These are phyloP conservation scores for Gossypium bickii DNA, from an alignment of 345 rosid species.

Conservation along the genomic window DNA sequence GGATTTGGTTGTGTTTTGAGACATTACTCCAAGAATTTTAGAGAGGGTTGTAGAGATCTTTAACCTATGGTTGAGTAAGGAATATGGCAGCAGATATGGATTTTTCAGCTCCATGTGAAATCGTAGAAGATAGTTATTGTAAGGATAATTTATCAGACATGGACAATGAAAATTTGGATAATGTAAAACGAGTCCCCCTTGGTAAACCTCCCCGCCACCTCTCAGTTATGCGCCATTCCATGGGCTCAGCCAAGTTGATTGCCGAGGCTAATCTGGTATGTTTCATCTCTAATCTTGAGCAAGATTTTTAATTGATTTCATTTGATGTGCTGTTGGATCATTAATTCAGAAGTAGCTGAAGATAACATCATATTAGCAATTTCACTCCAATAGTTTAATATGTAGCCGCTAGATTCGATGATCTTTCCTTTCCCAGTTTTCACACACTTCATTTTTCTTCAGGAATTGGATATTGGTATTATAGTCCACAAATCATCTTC, in stretches of 20 bases:
- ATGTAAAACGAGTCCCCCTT: constrained; percentile 35
- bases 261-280: constrained; percentile 51
- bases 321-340: neutral
- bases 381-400: neutral
- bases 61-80: constrained; percentile 39
- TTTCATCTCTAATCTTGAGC: neutral
- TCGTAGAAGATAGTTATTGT: constrained; percentile 45
- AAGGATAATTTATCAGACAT: constrained; percentile 33
- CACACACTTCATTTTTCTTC: constrained; percentile 13
- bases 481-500: constrained; percentile 44
- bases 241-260: constrained; percentile 43
- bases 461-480: constrained; percentile 62
- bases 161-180: constrained; percentile 46
- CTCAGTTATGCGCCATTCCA: constrained; percentile 39
- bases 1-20: neutral
- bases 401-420: neutral
- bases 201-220: constrained; percentile 79
- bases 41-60: constrained; percentile 10
- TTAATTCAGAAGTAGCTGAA: neutral
- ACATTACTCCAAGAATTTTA: neutral
- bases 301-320: constrained; percentile 3
- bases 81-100: constrained; percentile 57
- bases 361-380: neutral
- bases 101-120: constrained; percentile 43
- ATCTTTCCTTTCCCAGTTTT: neutral